Evolutionary conservation across 306 rosid species (phyloP), one percentile per base, ranked within the genome.

Genomic region (Sophora flavescens): DNA sequence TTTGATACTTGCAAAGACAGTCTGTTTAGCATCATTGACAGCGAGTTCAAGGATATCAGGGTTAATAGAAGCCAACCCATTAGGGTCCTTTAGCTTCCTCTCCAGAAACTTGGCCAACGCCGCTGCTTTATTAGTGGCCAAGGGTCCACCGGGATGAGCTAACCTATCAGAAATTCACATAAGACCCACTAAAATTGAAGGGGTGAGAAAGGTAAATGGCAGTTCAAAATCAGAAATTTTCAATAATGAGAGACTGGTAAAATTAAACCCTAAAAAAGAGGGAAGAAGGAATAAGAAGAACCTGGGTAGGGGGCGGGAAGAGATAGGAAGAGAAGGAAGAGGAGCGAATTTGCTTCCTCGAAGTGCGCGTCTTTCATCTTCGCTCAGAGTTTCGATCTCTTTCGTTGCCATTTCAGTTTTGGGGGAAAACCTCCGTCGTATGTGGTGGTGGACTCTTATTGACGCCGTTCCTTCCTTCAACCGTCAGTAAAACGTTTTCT

Each of bases 311-410:
- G 88, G 53, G 5, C 82, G 77, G 41, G 91, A 79, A 52, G 84
- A 10, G 22, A 32, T 45, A 3, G 96, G 84, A 10, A 73, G 78
- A 8, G 86, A 66, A 22, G 91, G 86, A 35, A 94, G 97, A 36
- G 98, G 98, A 0, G 98, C 98, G 87, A 94, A 94, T 72, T 94
- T 94, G 85, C 98, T 94, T 50, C 97, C 96, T 16, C 97, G 68
- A 60, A 92, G 88, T 2, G 97, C 98, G 1, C 87, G 92, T 77
- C 87, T 84, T 77, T 94, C 97, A 11, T 94, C 97, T 78, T 94
- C 97, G 83, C 80, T 90, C 0, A 94, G 59, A 67, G 74, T 76
- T 75, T 92, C 96, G 35, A 87, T 79, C 16, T 85, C 88, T 68
- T 75, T 91, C 79, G 35, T 88, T 79, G 35, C 85, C 90, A 84